These are phyloP conservation scores for Microbotryomycetes sp. DNA, from an alignment of 1,284 basidiomycete genomes.

Conservation along the genomic window DNA sequence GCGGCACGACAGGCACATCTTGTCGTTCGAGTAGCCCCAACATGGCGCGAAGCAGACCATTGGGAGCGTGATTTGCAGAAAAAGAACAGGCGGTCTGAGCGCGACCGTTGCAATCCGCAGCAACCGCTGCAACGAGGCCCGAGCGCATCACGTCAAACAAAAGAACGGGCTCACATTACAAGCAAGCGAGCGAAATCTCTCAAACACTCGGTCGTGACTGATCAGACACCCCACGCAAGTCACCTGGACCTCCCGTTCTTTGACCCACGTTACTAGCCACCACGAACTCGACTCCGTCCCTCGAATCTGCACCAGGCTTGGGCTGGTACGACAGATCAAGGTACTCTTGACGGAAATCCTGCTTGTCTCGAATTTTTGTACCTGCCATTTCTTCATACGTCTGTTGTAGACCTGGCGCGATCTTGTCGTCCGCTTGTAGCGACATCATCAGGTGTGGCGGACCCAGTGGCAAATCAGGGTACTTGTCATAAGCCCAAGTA, in stretches of 20 bases:
- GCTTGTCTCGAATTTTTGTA: not conserved
- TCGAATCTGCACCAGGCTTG: not conserved
- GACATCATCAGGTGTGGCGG: slow-evolving; percentile 42
- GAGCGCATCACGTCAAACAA: not conserved
- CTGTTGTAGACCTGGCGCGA: not conserved
- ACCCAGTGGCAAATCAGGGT: slow-evolving; percentile 49
- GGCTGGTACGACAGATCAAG: not conserved
- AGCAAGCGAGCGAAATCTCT: not conserved
- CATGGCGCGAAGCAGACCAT: no score
- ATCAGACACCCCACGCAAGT: not conserved
- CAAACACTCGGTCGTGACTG: not conserved
- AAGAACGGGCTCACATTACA: not conserved
- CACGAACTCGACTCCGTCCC: not conserved
- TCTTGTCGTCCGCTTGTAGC: not conserved
- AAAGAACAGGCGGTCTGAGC: not conserved
- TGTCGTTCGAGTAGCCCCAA: no score
- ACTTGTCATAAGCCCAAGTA: slow-evolving; percentile 41
- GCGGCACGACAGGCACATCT: no score
- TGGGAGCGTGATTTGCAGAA: not conserved
- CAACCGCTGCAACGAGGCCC: not conserved
- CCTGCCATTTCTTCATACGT: not conserved
- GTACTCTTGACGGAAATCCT: not conserved
- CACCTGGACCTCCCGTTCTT: not conserved
- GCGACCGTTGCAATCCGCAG: not conserved
- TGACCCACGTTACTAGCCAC: not conserved